phyloP scores from a whole-genome alignment of 2,329 filamentous ascomycete genomes.

The Colletotrichum musae region DNA sequence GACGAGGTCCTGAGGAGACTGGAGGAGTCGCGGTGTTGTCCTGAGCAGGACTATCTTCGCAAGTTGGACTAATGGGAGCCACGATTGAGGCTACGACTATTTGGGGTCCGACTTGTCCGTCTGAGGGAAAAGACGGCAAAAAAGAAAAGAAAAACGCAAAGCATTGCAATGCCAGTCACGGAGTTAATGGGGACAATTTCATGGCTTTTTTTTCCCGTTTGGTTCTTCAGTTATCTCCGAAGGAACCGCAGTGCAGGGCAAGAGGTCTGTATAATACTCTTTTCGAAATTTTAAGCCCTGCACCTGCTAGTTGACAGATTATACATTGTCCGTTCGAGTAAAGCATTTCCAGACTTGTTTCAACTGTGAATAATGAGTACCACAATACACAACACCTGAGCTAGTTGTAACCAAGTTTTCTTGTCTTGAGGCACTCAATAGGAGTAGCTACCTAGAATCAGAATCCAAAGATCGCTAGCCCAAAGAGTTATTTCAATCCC shows the following conservation, averaged over 20 bases:
- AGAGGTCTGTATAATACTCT: conserved; percentile 41
- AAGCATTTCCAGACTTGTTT: not conserved
- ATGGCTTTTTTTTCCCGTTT: conserved; percentile 34
- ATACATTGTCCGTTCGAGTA: conserved; percentile 28
- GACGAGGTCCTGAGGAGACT: conserved; percentile 20
- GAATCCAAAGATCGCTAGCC: not conserved
- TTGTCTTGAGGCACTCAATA: not conserved
- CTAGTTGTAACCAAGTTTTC: too few relatives aligned
- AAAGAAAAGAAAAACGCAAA: conserved; percentile 27
- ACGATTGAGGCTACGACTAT: conserved; percentile 38
- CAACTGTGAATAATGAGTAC: too few relatives aligned
- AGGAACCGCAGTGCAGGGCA: conserved; percentile 16
- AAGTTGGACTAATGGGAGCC: conserved; percentile 41
- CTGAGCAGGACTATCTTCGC: conserved; percentile 23
- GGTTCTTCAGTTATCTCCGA: conserved; percentile 9
- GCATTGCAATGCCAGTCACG: conserved; percentile 38
- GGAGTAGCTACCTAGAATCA: not conserved
- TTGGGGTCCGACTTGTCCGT: conserved; percentile 25
- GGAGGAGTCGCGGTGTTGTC: conserved; percentile 24
- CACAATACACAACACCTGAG: too few relatives aligned
- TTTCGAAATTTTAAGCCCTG: conserved; percentile 16
- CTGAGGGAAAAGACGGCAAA: conserved; percentile 23
- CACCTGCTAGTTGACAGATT: conserved; percentile 34
- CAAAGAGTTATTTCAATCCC: not conserved
- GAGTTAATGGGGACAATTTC: conserved; percentile 39